A percentile compares a stretch with the other conserved stretches of the same genome.
These are phyloP conservation scores for Magnusiomyces fungicola DNA, from an alignment of 1,139 yeast genomes.

Conservation along the genomic window DNA sequence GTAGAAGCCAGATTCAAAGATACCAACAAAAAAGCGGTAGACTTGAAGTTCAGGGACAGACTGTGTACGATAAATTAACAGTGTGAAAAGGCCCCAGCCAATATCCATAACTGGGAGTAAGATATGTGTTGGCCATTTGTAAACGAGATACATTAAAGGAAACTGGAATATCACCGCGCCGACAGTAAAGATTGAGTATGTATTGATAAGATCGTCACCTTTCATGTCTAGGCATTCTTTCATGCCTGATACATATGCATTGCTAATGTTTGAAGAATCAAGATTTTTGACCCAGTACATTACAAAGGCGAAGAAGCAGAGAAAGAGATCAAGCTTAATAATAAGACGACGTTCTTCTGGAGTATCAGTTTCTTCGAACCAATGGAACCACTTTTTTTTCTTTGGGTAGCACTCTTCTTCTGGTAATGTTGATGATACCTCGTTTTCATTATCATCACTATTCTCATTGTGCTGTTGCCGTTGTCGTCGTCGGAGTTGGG, in stretches of 20 bases:
- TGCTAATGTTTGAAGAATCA: conserved; percentile 48
- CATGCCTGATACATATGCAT: conserved; percentile 64
- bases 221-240: conserved; percentile 50
- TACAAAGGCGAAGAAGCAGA: conserved; percentile 53
- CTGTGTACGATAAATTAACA: conserved; percentile 44
- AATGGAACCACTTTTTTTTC: conserved; percentile 42
- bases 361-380: conserved; percentile 56
- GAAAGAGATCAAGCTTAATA: conserved; percentile 52
- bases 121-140: conserved; percentile 45
- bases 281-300: conserved; percentile 67
- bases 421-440: too few relatives aligned
- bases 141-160: conserved; percentile 35
- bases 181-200: too few relatives aligned
- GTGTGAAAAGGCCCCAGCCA: conserved; percentile 60
- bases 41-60: conserved; percentile 46
- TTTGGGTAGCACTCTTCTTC: too few relatives aligned
- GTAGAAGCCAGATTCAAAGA: conserved; percentile 54
- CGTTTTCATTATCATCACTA: too few relatives aligned
- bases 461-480: too few relatives aligned
- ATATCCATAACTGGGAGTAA: conserved; percentile 53
- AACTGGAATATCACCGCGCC: conserved; percentile 54
- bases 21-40: conserved; percentile 53
- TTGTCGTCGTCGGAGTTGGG: too few relatives aligned
- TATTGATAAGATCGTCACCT: conserved; percentile 60
- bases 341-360: conserved; percentile 47